Evolutionary conservation across 805 yeast species (phyloP).

Genomic region (Scheffersomyces coipomensis): DNA sequence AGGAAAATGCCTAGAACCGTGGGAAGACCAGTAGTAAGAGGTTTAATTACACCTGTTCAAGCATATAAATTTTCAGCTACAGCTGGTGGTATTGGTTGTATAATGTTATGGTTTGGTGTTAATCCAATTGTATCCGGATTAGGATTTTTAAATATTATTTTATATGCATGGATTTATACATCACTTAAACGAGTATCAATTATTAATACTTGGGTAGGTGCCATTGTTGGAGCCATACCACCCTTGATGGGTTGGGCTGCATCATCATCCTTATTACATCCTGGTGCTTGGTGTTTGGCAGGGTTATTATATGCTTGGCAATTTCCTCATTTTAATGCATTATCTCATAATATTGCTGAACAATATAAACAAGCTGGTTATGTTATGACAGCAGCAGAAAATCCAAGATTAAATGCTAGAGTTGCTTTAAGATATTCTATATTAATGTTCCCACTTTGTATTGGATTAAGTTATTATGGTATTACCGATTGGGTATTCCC

Average conservation of each 20-base stretch:
- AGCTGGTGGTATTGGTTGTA: slow-evolving; percentile 70
- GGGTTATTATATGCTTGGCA: slow-evolving; percentile 95
- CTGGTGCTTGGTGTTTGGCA: slow-evolving; percentile 95
- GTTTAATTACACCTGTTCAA: slow-evolving; percentile 68
- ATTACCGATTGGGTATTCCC: slow-evolving; percentile 82
- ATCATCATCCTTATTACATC: slow-evolving; percentile 72
- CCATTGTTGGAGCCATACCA: slow-evolving; percentile 97
- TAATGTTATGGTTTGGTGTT: slow-evolving; percentile 73
- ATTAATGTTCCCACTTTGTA: slow-evolving; percentile 92
- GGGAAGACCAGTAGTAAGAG: slow-evolving; percentile 86
- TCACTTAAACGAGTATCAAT: slow-evolving; percentile 83
- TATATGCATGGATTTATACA: slow-evolving; percentile 90
- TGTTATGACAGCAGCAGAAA: slow-evolving; percentile 94
- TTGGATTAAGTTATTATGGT: slow-evolving; percentile 72
- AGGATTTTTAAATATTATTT: slow-evolving; percentile 76
- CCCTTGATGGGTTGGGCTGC: slow-evolving; percentile 99
- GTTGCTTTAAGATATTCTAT: slow-evolving; percentile 88
- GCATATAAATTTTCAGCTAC: slow-evolving; percentile 79
- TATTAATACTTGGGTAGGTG: slow-evolving; percentile 97
- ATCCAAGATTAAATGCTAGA: slow-evolving; percentile 88
- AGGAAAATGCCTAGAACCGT: slow-evolving; percentile 84
- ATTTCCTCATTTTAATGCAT: slow-evolving; percentile 94
- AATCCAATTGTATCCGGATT: slow-evolving; percentile 79
- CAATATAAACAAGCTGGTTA: slow-evolving; percentile 94
- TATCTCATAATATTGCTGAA: slow-evolving; percentile 81